Evolutionary conservation across 2,329 filamentous ascomycete species (phyloP).

Genomic region (Akanthomyces uredinophilus): DNA sequence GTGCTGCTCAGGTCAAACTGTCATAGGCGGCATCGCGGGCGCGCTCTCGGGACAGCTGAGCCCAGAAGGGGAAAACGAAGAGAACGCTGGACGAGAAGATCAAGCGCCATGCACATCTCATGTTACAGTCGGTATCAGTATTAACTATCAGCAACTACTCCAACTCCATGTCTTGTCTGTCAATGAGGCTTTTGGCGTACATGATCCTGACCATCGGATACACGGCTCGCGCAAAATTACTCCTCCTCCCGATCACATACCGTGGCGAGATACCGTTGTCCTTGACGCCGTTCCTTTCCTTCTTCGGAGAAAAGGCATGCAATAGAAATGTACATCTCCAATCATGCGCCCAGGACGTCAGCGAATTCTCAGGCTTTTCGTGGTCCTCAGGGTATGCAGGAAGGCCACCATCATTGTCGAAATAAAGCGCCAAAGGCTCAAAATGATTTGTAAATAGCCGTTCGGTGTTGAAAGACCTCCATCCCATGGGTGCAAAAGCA

Average conservation of each 20-base stretch:
- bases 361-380: not conserved
- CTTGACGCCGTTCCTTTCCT: slow-evolving; percentile 3
- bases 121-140: too few species aligned
- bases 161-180: not conserved
- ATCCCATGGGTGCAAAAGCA: slow-evolving; percentile 23
- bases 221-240: slow-evolving; percentile 22
- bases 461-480: slow-evolving; percentile 14
- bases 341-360: slow-evolving; percentile 18
- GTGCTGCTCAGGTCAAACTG: too few species aligned
- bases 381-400: slow-evolving; percentile 12
- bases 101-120: too few species aligned
- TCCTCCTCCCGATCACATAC: slow-evolving; percentile 21
- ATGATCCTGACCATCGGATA: slow-evolving; percentile 21
- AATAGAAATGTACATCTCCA: slow-evolving; percentile 21
- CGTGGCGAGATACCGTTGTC: slow-evolving; percentile 18
- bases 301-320: slow-evolving; percentile 19
- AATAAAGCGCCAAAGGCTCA: slow-evolving; percentile 5
- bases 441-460: slow-evolving; percentile 19
- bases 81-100: too few species aligned
- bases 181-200: slow-evolving; percentile 17
- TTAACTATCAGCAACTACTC: not conserved
- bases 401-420: not conserved
- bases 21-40: too few species aligned
- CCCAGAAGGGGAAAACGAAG: too few species aligned
- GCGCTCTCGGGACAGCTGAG: too few species aligned